These are phyloP conservation scores for Dillenia suffruticosa DNA, from an alignment of 164 flowering plant species.

Conservation along the genomic window DNA sequence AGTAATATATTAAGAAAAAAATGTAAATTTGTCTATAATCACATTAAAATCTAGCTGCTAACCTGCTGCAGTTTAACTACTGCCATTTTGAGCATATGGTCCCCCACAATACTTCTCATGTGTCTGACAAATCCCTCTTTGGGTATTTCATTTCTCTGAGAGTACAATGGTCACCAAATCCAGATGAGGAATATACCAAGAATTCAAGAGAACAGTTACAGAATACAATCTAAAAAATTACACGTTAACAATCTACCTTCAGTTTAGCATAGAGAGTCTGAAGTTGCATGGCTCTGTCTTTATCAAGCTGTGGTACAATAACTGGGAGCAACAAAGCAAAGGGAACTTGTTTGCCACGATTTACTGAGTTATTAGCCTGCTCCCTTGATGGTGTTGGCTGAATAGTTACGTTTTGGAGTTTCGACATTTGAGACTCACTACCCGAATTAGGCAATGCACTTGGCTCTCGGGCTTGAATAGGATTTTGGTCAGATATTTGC, in stretches of 20 bases:
- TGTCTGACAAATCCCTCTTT: conserved; percentile 76
- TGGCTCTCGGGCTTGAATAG: conserved; percentile 25
- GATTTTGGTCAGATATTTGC: conserved; percentile 37
- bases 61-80: conserved; percentile 63
- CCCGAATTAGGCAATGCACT: conserved; percentile 28
- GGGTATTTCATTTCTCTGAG: conserved; percentile 70
- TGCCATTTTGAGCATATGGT: conserved; percentile 84
- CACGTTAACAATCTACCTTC: conserved; percentile 41
- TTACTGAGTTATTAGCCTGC: conserved; percentile 29
- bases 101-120: conserved; percentile 80
- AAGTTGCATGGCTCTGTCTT: conserved; percentile 82
- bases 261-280: conserved; percentile 52
- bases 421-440: conserved; percentile 38
- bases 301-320: conserved; percentile 73
- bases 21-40: neutral
- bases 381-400: conserved; percentile 32
- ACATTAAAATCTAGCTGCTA: conserved; percentile 10
- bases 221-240: conserved; percentile 1
- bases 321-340: conserved; percentile 71
- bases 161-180: conserved; percentile 1
- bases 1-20: neutral
- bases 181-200: neutral
- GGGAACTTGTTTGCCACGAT: conserved; percentile 55
- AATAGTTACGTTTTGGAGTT: conserved; percentile 39
- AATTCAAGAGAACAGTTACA: neutral